These are phyloP conservation scores for Dovyalis caffra DNA, from an alignment of 345 rosid genomes.

Conservation along the genomic window DNA sequence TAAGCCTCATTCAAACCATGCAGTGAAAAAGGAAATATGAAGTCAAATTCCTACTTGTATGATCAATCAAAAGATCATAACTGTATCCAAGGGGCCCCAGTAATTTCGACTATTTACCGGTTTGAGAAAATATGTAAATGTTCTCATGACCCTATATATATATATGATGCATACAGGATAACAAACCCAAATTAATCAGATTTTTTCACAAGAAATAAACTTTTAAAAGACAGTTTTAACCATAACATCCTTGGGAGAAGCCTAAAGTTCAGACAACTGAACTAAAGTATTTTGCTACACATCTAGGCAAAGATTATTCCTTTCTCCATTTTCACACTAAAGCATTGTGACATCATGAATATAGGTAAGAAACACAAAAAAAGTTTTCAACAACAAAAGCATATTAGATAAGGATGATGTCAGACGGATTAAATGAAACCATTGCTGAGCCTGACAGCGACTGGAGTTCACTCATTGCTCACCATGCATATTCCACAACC, in stretches of 20 bases:
- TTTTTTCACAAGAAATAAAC: not conserved
- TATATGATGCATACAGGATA: not conserved
- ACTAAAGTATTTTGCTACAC: not conserved
- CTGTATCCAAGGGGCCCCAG: not conserved
- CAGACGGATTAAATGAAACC: not conserved
- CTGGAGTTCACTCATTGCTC: not conserved
- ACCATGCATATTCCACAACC: not conserved
- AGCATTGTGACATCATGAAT: not conserved
- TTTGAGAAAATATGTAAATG: no score
- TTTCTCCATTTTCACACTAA: not conserved
- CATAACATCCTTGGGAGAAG: not conserved
- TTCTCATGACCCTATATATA: no score
- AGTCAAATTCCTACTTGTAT: not conserved
- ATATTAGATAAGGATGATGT: not conserved
- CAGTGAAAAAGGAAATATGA: not conserved
- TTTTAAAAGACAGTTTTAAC: not conserved
- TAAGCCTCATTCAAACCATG: no score
- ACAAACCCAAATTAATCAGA: not conserved
- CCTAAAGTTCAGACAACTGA: not conserved
- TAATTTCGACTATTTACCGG: not conserved
- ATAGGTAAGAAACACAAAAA: not conserved
- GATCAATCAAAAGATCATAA: not conserved
- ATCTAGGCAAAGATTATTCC: not conserved
- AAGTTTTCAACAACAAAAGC: no score
- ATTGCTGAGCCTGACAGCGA: not conserved